Percentiles rank a stretch among this genome's conserved stretches.
Conservation (phyloP, 495 filamentous ascomycete genomes). For the Bathelium albidoporum region DNA sequence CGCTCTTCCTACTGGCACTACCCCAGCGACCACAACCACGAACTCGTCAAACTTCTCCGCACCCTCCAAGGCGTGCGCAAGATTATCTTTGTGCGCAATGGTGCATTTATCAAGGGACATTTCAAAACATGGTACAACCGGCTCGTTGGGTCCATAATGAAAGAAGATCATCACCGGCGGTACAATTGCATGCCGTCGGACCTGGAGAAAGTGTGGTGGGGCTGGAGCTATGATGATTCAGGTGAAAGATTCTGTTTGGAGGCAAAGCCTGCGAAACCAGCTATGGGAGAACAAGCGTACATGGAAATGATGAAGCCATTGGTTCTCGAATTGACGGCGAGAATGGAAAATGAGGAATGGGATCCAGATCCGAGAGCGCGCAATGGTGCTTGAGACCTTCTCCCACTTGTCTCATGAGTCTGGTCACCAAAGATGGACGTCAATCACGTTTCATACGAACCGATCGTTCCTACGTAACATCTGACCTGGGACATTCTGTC, state of each 20-base stretch:
- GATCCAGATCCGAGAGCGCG: constrained; percentile 23
- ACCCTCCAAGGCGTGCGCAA: constrained; percentile 17
- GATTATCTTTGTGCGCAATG: constrained; percentile 25
- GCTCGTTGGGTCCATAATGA: constrained; percentile 25
- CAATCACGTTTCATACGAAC: not conserved
- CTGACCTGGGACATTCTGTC: no score
- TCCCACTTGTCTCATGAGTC: not conserved
- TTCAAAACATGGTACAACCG: constrained; percentile 28
- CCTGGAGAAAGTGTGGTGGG: constrained; percentile 25
- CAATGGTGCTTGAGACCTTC: constrained; percentile 12
- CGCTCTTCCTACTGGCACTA: constrained; percentile 23
- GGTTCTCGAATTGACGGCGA: constrained; percentile 16
- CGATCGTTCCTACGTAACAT: no score
- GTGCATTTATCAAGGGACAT: constrained; percentile 22
- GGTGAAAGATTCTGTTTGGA: constrained; percentile 18
- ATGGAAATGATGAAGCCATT: constrained; percentile 22
- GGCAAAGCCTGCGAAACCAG: constrained; percentile 17
- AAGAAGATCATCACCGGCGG: constrained; percentile 23
- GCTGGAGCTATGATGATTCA: constrained; percentile 22
- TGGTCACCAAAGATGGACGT: not conserved
- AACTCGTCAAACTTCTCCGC: constrained; percentile 22
- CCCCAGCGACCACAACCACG: constrained; percentile 20
- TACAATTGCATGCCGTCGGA: constrained; percentile 16
- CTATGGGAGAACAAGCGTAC: constrained; percentile 21
- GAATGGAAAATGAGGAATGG: constrained; percentile 25